Conservation (phyloP, 176 grass and related monocot genomes). For the Musa schizocarpa region DNA sequence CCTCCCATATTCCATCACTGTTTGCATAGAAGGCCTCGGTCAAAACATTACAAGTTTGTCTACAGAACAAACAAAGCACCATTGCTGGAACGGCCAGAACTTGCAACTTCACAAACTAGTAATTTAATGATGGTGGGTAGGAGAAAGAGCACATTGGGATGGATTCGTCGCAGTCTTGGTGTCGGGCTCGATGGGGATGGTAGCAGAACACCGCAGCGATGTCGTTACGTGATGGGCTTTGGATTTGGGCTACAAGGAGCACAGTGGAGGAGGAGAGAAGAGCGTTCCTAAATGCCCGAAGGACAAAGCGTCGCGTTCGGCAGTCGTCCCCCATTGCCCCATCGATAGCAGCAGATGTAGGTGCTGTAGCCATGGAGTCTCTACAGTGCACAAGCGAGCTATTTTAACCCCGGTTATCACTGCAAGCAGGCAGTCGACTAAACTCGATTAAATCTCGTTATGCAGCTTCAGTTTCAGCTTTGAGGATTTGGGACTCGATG, state of each 20-base stretch:
- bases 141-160: conserved; percentile 10
- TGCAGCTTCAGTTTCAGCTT: too few relatives aligned
- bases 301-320: conserved; percentile 48
- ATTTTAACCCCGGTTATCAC: too few relatives aligned
- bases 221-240: conserved; percentile 16
- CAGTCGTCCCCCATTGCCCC: background rate
- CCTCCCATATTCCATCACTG: background rate
- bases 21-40: background rate
- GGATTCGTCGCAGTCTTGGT: conserved; percentile 2
- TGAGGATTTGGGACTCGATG: too few relatives aligned
- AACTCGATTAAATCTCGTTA: too few relatives aligned
- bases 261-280: conserved; percentile 27
- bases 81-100: too few relatives aligned
- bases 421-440: too few relatives aligned
- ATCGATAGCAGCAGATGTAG: background rate
- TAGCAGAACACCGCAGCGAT: conserved; percentile 10
- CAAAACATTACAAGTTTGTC: background rate
- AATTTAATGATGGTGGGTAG: too few relatives aligned
- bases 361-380: background rate
- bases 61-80: background rate
- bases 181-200: conserved; percentile 7
- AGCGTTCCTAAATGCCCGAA: conserved; percentile 34
- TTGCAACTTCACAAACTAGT: too few relatives aligned
- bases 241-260: conserved; percentile 1
- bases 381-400: background rate